phyloP scores from a whole-genome alignment of 345 rosid species.

The Camelina hispida region DNA sequence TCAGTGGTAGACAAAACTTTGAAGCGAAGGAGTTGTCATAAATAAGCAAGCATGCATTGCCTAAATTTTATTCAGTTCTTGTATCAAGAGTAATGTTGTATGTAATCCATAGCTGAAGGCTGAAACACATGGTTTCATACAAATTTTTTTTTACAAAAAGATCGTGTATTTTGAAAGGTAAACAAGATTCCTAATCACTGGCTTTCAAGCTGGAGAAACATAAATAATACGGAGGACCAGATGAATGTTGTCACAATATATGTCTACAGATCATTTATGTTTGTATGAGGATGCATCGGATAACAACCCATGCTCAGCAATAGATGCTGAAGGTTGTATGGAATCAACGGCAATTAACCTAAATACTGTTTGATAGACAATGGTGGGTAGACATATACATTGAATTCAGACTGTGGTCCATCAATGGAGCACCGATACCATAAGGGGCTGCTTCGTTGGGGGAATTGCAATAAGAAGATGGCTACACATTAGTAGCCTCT shows the following conservation, averaged over 20 bases:
- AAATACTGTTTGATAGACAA: too few species aligned
- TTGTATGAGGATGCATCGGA: neutral
- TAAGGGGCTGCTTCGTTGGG: too few species aligned
- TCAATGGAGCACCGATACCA: too few species aligned
- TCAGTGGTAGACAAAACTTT: too few species aligned
- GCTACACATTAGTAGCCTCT: too few species aligned
- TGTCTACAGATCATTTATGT: neutral
- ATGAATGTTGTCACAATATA: neutral
- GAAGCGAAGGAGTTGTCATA: too few species aligned
- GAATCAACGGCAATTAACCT: too few species aligned
- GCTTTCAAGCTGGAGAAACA: neutral
- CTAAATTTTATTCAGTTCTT: conserved; percentile 47
- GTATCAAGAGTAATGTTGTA: neutral
- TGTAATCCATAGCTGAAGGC: conserved; percentile 2
- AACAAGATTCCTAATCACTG: conserved; percentile 10
- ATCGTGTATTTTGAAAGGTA: neutral
- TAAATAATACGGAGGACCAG: neutral
- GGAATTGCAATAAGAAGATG: too few species aligned
- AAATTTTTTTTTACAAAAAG: neutral
- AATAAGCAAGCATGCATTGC: conserved; percentile 73
- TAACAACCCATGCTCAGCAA: neutral
- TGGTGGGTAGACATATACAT: too few species aligned
- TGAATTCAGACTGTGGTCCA: too few species aligned
- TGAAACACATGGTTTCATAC: neutral
- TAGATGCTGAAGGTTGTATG: neutral